Conservation (phyloP, 208 protist species). For the Endotrypanum monterogeii region DNA sequence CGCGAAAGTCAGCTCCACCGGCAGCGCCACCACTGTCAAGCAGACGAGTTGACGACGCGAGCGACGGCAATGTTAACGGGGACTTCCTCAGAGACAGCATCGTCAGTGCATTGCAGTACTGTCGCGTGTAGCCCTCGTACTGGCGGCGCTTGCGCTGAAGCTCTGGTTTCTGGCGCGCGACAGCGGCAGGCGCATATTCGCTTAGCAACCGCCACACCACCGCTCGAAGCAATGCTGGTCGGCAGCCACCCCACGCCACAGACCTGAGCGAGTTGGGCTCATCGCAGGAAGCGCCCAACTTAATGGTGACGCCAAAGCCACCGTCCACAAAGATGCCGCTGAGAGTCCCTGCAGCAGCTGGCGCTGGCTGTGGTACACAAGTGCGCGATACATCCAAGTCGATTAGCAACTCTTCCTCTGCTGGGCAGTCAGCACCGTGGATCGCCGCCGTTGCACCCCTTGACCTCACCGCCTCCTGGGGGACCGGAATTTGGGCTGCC, state of each 20-base stretch:
- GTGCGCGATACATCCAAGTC: neutral
- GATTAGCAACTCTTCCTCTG: neutral
- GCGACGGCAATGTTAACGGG: neutral
- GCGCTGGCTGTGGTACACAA: neutral
- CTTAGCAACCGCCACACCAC: slow-evolving; percentile 68
- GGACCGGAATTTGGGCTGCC: neutral
- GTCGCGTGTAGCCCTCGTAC: slow-evolving; percentile 54
- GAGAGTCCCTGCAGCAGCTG: slow-evolving; percentile 5
- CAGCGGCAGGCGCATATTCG: slow-evolving; percentile 37
- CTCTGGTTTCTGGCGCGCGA: slow-evolving; percentile 51
- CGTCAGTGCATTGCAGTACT: slow-evolving; percentile 48
- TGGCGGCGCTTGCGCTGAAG: slow-evolving; percentile 61
- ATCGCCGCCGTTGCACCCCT: neutral
- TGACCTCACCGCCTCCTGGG: neutral
- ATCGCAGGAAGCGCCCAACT: slow-evolving; percentile 46
- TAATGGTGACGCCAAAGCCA: slow-evolving; percentile 25
- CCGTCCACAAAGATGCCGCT: slow-evolving; percentile 18
- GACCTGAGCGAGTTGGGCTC: slow-evolving; percentile 53
- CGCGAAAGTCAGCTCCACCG: neutral
- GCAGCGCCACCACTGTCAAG: neutral
- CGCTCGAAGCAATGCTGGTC: slow-evolving; percentile 43
- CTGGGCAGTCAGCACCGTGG: neutral
- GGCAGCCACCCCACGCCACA: slow-evolving; percentile 54
- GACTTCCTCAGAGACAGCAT: slow-evolving; percentile 17
- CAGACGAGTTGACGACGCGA: neutral